These are phyloP conservation scores for Coemansia sp. DNA, from an alignment of 192 early-diverging fungal genomes.

Conservation along the genomic window DNA sequence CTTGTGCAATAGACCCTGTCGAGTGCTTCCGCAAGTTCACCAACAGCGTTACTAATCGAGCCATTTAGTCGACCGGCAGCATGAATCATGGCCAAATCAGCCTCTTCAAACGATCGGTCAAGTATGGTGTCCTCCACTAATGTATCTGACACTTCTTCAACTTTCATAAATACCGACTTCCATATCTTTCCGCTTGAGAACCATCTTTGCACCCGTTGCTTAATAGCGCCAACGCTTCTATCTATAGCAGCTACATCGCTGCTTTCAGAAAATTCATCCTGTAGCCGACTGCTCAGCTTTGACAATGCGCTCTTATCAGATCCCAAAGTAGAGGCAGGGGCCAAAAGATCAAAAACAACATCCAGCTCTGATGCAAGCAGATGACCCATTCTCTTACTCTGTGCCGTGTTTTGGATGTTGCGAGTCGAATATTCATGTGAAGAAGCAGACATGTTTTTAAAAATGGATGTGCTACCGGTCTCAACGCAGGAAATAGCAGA, in stretches of 20 bases:
- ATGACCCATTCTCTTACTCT: not conserved
- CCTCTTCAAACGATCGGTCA: slow-evolving; percentile 42
- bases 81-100: slow-evolving; percentile 47
- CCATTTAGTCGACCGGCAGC: slow-evolving; percentile 46
- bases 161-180: slow-evolving; percentile 39
- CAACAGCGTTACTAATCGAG: slow-evolving; percentile 11
- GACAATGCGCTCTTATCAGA: slow-evolving; percentile 1
- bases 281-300: slow-evolving; percentile 27
- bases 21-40: slow-evolving; percentile 16
- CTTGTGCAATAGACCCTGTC: not conserved
- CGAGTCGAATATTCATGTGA: not conserved
- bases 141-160: slow-evolving; percentile 33
- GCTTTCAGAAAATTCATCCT: slow-evolving; percentile 24
- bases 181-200: slow-evolving; percentile 41
- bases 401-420: not conserved
- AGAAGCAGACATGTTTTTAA: not conserved
- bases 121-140: slow-evolving; percentile 34
- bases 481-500: slow-evolving; percentile 23
- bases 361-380: not conserved
- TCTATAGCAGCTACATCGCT: slow-evolving; percentile 33
- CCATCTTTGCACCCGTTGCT: slow-evolving; percentile 28
- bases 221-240: slow-evolving; percentile 30
- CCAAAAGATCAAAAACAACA: not conserved
- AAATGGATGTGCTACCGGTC: not conserved
- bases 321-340: not conserved